A percentile compares a stretch with the other conserved stretches of the same genome.
phyloP scores from a whole-genome alignment of 805 yeast species.

The Monosporozyma servazzii region DNA sequence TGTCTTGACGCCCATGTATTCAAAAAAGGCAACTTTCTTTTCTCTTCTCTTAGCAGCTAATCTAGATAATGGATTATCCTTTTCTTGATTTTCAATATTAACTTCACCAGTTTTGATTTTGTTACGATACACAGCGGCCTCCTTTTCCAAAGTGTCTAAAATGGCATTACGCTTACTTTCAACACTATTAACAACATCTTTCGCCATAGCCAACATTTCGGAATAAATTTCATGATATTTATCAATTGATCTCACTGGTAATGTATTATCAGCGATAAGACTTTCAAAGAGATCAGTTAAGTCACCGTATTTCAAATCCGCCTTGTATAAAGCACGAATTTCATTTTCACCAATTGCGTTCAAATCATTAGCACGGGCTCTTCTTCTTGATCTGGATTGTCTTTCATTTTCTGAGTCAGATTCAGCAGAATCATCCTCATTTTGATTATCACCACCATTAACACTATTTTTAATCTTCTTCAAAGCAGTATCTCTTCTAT shows the following conservation, averaged over 20 bases:
- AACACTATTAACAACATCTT: conserved; percentile 51
- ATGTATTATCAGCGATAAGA: conserved; percentile 79
- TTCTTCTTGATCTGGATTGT: conserved; percentile 32
- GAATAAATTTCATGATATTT: conserved; percentile 63
- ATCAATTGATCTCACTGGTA: conserved; percentile 77
- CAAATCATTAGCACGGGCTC: conserved; percentile 36
- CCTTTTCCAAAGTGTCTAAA: conserved; percentile 49
- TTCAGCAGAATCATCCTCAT: conserved; percentile 24
- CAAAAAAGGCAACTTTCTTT: conserved; percentile 82
- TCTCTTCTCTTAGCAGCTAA: conserved; percentile 67
- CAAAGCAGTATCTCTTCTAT: conserved; percentile 70
- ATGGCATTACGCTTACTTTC: conserved; percentile 51
- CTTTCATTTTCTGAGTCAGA: conserved; percentile 33
- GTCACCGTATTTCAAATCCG: conserved; percentile 76
- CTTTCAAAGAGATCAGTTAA: conserved; percentile 70
- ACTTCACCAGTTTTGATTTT: conserved; percentile 32
- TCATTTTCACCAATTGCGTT: conserved; percentile 73
- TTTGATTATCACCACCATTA: conserved; percentile 33
- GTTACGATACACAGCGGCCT: conserved; percentile 47
- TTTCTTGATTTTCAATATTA: conserved; percentile 25
- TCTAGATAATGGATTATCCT: conserved; percentile 40
- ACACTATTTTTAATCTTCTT: conserved; percentile 42
- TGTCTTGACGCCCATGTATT: conserved; percentile 77
- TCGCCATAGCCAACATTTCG: conserved; percentile 59
- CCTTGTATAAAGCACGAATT: conserved; percentile 73